Conservation (phyloP, 164 flowering plant species). For the Nymphaea colorata region DNA sequence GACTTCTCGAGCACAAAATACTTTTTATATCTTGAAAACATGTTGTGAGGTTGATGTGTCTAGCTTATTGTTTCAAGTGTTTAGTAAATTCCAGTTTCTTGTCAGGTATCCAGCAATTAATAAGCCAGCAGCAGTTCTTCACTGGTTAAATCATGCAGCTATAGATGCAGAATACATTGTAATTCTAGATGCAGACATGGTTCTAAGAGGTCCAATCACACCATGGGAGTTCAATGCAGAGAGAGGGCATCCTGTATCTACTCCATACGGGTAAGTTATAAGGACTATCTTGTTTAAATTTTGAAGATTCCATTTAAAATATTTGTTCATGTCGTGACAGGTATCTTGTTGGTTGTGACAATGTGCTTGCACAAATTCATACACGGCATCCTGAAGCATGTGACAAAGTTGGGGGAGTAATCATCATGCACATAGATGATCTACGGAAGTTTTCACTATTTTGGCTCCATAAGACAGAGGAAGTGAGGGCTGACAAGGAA, state of each 20-base stretch:
- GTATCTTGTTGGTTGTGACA: slow-evolving; percentile 94
- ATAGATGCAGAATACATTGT: slow-evolving; percentile 89
- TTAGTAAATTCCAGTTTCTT: not conserved
- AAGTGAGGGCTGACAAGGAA: slow-evolving; percentile 87
- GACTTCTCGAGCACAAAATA: too few relatives aligned
- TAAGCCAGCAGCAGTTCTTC: slow-evolving; percentile 93
- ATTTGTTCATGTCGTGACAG: slow-evolving; percentile 17
- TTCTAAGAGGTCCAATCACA: slow-evolving; percentile 83
- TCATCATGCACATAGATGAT: slow-evolving; percentile 93
- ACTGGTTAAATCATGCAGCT: slow-evolving; percentile 87
- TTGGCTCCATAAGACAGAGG: slow-evolving; percentile 96
- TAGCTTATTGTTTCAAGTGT: not conserved
- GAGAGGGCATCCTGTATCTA: slow-evolving; percentile 83
- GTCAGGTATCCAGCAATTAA: slow-evolving; percentile 98
- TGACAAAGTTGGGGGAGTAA: slow-evolving; percentile 97
- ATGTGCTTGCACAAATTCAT: slow-evolving; percentile 85
- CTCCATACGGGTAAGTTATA: slow-evolving; percentile 82
- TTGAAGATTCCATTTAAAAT: not conserved
- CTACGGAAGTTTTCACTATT: slow-evolving; percentile 69
- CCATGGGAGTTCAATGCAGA: slow-evolving; percentile 97
- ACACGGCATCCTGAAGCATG: slow-evolving; percentile 88
- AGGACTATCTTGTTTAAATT: not conserved
- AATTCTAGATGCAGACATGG: slow-evolving; percentile 97
- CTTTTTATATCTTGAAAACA: too few relatives aligned
- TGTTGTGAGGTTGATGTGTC: too few relatives aligned